A percentile compares a stretch with the other conserved stretches of the same genome.
These are phyloP conservation scores for Rhizophagus sp. DNA, from an alignment of 192 early-diverging fungal species.

Conservation along the genomic window DNA sequence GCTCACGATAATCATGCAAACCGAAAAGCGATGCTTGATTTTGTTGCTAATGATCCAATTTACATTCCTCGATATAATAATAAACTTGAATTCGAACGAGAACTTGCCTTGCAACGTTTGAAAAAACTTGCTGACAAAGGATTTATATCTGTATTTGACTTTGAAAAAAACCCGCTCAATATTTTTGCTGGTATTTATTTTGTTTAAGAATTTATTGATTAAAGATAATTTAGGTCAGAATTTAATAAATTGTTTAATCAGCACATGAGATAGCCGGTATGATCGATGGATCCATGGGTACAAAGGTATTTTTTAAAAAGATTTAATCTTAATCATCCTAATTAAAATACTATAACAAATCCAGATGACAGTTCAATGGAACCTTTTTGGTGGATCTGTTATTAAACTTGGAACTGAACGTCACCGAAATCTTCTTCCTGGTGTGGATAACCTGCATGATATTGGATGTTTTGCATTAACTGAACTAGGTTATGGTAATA, in stretches of 20 bases:
- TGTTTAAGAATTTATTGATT: not conserved
- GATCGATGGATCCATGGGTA: conserved; percentile 71
- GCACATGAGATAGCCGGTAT: conserved; percentile 75
- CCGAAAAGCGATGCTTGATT: conserved; percentile 50
- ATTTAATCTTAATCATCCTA: not conserved
- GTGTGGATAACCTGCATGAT: conserved; percentile 63
- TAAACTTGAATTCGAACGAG: conserved; percentile 59
- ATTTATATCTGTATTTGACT: conserved; percentile 67
- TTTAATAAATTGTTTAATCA: not conserved
- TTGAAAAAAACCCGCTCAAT: conserved; percentile 70
- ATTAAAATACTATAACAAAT: not conserved
- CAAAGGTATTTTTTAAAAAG: conserved; percentile 50
- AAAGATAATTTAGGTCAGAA: not conserved
- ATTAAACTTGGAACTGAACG: conserved; percentile 76
- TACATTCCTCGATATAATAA: conserved; percentile 68
- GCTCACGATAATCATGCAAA: conserved; percentile 58
- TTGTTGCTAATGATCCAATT: conserved; percentile 52
- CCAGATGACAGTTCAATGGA: conserved; percentile 59
- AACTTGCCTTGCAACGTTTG: conserved; percentile 63
- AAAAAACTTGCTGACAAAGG: conserved; percentile 48
- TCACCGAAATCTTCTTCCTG: conserved; percentile 62
- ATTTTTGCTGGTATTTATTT: conserved; percentile 50
- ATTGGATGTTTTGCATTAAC: conserved; percentile 80
- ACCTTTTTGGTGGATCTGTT: conserved; percentile 68
- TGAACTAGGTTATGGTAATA: conserved; percentile 80